Evolutionary conservation across 306 rosid species (phyloP).

Genomic region (Acacia confusa): DNA sequence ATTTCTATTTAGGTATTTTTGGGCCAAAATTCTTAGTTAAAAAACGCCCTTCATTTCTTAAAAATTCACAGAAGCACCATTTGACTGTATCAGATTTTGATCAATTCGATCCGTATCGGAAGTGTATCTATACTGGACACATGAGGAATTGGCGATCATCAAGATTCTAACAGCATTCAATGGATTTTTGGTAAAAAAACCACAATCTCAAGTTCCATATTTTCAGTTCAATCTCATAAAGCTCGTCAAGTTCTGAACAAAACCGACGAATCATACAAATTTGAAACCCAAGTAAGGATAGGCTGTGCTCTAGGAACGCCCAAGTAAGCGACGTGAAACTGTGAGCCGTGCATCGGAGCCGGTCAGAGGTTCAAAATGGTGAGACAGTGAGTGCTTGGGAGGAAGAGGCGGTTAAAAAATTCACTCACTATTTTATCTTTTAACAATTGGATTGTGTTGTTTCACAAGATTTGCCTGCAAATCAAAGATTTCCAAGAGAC

Average conservation of each 20-base stretch:
- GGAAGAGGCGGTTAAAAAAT: conserved; percentile 19
- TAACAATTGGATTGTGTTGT: no score
- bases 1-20: no score
- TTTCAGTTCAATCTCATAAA: conserved; percentile 66
- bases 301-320: conserved; percentile 94
- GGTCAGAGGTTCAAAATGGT: conserved; percentile 82
- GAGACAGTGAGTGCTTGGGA: conserved; percentile 70
- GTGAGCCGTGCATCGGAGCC: conserved; percentile 92
- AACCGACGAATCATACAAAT: conserved; percentile 39
- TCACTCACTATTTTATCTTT: no score
- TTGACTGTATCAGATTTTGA: no score
- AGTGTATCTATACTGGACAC: no score
- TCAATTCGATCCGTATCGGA: no score
- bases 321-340: conserved; percentile 80
- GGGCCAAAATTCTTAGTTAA: no score
- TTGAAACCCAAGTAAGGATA: conserved; percentile 66
- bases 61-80: no score
- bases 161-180: conserved; percentile 79
- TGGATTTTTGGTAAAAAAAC: conserved; percentile 60
- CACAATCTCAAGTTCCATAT: neutral
- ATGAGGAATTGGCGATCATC: conserved; percentile 63
- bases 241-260: conserved; percentile 37
- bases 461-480: accelerated
- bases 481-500: no score
- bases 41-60: no score